phyloP scores from a whole-genome alignment of 208 protist genomes.

The Lotmaria passim region DNA sequence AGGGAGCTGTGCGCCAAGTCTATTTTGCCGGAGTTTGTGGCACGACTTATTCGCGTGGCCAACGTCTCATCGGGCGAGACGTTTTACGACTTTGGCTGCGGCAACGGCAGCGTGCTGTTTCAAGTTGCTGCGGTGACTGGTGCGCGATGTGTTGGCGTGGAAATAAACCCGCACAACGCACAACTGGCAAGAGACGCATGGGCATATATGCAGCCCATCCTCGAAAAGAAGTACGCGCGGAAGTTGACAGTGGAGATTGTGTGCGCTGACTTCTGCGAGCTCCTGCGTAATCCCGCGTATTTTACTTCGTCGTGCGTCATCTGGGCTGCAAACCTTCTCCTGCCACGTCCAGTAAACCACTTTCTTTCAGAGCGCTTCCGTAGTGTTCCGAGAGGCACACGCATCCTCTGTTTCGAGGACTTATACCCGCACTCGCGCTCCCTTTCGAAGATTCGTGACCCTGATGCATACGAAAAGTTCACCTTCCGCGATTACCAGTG shows the following conservation, averaged over 20 bases:
- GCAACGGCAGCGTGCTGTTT: constrained; percentile 89
- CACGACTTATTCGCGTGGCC: constrained; percentile 56
- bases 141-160: constrained; percentile 75
- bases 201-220: constrained; percentile 44
- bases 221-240: constrained; percentile 50
- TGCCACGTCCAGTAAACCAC: constrained; percentile 74
- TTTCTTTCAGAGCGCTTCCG: constrained; percentile 77
- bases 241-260: constrained; percentile 66
- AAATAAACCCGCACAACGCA: constrained; percentile 76
- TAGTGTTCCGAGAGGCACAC: constrained; percentile 48
- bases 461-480: constrained; percentile 79
- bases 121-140: constrained; percentile 81
- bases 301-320: constrained; percentile 56
- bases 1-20: constrained; percentile 89
- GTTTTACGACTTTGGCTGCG: constrained; percentile 87
- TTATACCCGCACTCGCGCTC: constrained; percentile 77
- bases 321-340: constrained; percentile 78
- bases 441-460: constrained; percentile 63
- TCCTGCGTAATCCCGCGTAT: constrained; percentile 41
- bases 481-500: constrained; percentile 75
- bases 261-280: constrained; percentile 68
- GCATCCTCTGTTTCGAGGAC: constrained; percentile 82
- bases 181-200: constrained; percentile 61
- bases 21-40: constrained; percentile 79
- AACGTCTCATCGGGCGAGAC: constrained; percentile 43